Base-by-base conservation (phyloP, 352 stramenopile species). In the Aphanomyces astaci region DNA sequence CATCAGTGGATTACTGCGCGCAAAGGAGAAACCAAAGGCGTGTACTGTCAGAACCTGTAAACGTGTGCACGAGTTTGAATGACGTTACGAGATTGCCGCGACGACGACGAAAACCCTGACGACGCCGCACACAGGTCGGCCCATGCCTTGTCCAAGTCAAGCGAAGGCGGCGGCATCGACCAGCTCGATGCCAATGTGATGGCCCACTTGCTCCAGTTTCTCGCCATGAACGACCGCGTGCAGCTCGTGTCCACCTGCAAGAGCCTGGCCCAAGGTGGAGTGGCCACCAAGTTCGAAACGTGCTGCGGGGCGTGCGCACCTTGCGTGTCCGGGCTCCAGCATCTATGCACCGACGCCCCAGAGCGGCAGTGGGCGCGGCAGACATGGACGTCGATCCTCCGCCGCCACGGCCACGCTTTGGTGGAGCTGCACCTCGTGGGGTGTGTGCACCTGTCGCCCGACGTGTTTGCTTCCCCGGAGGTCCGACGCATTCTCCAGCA, bases 1-100 rank as follows among this genome's bases (percentile, higher is more conserved):
- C 86, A 95, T 75, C 86, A 95, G 84, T 95, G 84, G 83, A 91
- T 95, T 74, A 88, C 77, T 75, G 83, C 90, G 73, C 86, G 86
- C 78, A 89, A 83, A 73, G 84, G 91, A 84, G 86, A 95, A 78
- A 93, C 83, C 75, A 85, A 82, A 75, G 84, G 78, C 60, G 76
- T 78, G 56, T 82, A 90, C 72, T 82, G 76, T 78, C 77, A 81
- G 76, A 75, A 76, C 15, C 72, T 85, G 57, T 92, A 81, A 86
- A 57, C 40, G 30, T 24, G 27, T 1, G 24, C 11, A 27, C 0
- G 52, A 69, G 46, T 64, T n/a, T n/a, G n/a, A n/a, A n/a, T n/a
- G n/a, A n/a, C n/a, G n/a, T n/a, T n/a, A 70, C 64, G 62, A 33
- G 62, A 53, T 30, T 71, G 31, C 49, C 30, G 25, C 30, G 7